Base-by-base conservation (phyloP, 495 filamentous ascomycete genomes). In the Neurospora sp. region DNA sequence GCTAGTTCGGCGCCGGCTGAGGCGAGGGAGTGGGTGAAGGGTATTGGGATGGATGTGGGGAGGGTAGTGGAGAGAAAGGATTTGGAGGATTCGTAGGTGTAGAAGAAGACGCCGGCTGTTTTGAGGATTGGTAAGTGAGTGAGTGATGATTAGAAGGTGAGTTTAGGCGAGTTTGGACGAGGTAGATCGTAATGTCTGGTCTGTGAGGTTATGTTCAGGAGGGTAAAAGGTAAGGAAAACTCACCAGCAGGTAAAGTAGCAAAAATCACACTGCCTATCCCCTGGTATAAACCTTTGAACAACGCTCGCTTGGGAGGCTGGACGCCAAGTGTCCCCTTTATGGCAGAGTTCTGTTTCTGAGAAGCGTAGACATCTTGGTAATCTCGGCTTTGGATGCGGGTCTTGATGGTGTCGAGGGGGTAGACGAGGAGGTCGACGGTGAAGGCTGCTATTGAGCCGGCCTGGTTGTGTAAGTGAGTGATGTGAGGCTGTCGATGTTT, bases 101-200 rank as follows among this genome's bases (percentile, higher is more conserved):
- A 93, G 83, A 97, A 97, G 83, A 97, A 98, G 39, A 91, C 87
- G 72, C 93, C 93, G 68, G 94, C 92, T 94, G 71, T 45, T 70
- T 68, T 9, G 39, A n/a, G 22, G 22, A 2, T 0, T 7, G 53
- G 48, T 14, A 31, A 31, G 48, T 31, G 10, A 8, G 48, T 73
- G 70, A 73, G 37, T 40, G 16, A 8, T n/a, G 42, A 61, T 35
- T 5, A 70, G 68, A 9, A 9, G 9, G 4, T 12, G 20, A 1
- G 9, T 27, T 35, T 35, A 35, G 31, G 31, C 4, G 31, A 35
- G 31, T 35, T 35, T 35, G 31, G 31, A 35, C 31, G 31, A 35
- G 31, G 31, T 4, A 35, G 31, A 35, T 35, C 31, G 31, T 35
- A 4, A 35, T 35, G 31, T 35, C 31, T 35, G 31, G 31, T 35